Evolutionary conservation across 2,329 filamentous ascomycete genomes (phyloP), one percentile per base, ranked within the genome.

Genomic region (Plectosphaerella cucumerina): DNA sequence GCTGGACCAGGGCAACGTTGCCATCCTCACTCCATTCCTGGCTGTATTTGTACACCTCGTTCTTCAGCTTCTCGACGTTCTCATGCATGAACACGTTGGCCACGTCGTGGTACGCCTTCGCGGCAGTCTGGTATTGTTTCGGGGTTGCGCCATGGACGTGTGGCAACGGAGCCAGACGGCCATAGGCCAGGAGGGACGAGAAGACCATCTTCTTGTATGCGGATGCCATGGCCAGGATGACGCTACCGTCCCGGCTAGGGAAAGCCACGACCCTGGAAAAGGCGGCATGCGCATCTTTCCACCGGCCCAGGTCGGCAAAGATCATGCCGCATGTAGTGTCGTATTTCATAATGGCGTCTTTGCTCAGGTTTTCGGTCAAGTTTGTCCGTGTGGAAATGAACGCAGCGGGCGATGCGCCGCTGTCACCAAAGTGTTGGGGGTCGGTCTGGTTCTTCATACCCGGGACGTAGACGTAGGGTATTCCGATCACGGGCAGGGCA

Each of bases 201-300:
- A 99, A 72, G 9, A 95, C 65, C 88, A 90, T 97, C 68, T 93
- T 95, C 71, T 93, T 95, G 74, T 96, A 93, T 6, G 90, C 89
- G 58, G 96, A 90, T 4, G 88, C 76, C 87, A 94, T 94, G 47
- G 95, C 77, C 64, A 84, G 86, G 66, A 86, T 93, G 12, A 83
- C 75, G 34, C 82, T 77, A 31, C 76, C 73, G 18, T 84, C 85
- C 48, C 73, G 76, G 1, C 77, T 74, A 1, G 91, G 89, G 51
- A 85, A 84, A 3, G 85, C 81, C 34, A 96, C 73, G 42, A 82
- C 80, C 52, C 81, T 76, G 58, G 84, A 81, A 22, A 91, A 75
- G 26, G 84, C 82, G 35, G 76, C 75, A 15, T 77, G 69, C 1
- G 87, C 86, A 51, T 78, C 79, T 17, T 68, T 62, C 86, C 87